These are phyloP conservation scores for Periconia sp. DNA, from an alignment of 2,329 filamentous ascomycete species.

Conservation along the genomic window DNA sequence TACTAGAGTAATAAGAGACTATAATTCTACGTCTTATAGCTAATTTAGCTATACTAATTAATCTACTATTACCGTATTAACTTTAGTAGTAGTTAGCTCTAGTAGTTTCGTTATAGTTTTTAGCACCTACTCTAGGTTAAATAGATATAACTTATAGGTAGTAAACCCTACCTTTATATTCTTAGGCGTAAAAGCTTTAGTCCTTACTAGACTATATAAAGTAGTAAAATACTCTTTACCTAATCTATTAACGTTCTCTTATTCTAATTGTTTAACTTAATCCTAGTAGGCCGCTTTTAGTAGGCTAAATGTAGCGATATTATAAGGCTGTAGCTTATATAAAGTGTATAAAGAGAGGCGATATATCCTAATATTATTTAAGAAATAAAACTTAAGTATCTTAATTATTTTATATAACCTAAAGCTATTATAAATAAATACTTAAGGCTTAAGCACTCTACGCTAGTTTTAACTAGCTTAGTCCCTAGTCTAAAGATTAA, in stretches of 20 bases:
- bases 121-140: conserved; percentile 29
- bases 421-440: conserved; percentile 39
- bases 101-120: conserved; percentile 24
- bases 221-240: conserved; percentile 27
- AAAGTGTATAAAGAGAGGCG: background rate
- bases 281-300: conserved; percentile 15
- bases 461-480: too few relatives aligned
- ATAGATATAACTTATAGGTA: conserved; percentile 24
- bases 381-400: conserved; percentile 29
- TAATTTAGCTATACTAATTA: conserved; percentile 1
- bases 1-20: conserved; percentile 12
- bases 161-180: conserved; percentile 32
- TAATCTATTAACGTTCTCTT: conserved; percentile 17
- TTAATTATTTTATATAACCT: conserved; percentile 38
- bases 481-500: conserved; percentile 36
- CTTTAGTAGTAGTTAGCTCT: background rate
- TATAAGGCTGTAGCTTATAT: conserved; percentile 12
- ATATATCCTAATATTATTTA: conserved; percentile 29
- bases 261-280: conserved; percentile 20
- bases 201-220: conserved; percentile 22
- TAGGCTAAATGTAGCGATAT: conserved; percentile 4
- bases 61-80: background rate
- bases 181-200: conserved; percentile 19
- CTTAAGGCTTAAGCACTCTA: conserved; percentile 17
- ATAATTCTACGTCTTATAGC: background rate